Conservation (phyloP, 192 early-diverging fungal genomes). For the Gaertneriomyces semiglobifer region DNA sequence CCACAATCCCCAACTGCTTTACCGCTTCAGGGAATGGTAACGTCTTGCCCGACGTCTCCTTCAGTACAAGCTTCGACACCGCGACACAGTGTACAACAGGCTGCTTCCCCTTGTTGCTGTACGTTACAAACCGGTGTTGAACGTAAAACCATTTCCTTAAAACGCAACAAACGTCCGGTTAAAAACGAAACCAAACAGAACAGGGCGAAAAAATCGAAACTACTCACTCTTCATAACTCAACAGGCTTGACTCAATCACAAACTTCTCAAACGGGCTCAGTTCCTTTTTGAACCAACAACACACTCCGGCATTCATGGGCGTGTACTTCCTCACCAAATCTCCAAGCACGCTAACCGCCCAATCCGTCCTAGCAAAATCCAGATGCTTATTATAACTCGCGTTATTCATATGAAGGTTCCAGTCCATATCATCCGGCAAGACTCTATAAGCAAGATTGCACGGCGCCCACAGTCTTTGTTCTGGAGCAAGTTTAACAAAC, state of each 20-base stretch:
- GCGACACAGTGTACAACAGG: conserved; percentile 7
- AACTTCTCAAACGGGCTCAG: conserved; percentile 11
- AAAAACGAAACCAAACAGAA: not conserved
- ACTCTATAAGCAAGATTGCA: conserved; percentile 3
- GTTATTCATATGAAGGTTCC: conserved; percentile 22
- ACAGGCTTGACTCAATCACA: conserved; percentile 4
- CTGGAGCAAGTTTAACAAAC: not conserved
- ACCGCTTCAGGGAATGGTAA: conserved; percentile 9
- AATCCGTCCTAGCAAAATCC: conserved; percentile 20
- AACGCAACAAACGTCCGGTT: not conserved
- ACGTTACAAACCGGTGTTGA: conserved; percentile 3
- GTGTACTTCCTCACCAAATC: not conserved
- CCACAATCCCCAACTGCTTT: not conserved
- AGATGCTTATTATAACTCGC: conserved; percentile 16
- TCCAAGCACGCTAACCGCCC: conserved; percentile 10
- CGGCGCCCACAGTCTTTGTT: conserved; percentile 1
- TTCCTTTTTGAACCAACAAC: conserved; percentile 4
- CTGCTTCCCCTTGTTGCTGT: not conserved
- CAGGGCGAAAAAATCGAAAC: too few species aligned
- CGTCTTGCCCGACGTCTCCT: conserved; percentile 13
- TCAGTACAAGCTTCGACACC: conserved; percentile 15
- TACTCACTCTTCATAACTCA: conserved; percentile 13
- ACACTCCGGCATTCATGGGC: conserved; percentile 9
- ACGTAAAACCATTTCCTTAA: conserved; percentile 20
- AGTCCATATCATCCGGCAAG: conserved; percentile 20